Evolutionary conservation across 768 basidiomycete genomes (phyloP).

Genomic region (Pleurotus sapidus): DNA sequence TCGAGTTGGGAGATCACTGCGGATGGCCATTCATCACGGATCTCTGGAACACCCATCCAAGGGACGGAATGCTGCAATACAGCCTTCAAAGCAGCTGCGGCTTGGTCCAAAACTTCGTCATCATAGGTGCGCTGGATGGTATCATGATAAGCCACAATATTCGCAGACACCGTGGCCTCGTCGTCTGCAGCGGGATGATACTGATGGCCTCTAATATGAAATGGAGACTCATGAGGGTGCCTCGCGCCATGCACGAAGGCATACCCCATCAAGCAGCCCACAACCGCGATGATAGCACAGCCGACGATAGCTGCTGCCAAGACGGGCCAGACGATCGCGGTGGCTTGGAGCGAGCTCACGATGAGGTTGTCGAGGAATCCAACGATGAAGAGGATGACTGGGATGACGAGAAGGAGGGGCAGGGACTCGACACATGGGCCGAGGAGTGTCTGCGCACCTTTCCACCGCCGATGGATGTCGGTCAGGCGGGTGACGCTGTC

Average conservation of each 20-base stretch:
- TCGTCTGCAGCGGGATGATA: background rate
- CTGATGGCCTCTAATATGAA: background rate
- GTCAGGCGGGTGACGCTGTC: slow-evolving; percentile 11
- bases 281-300: slow-evolving; percentile 7
- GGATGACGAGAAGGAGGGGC: slow-evolving; percentile 15
- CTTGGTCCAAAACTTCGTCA: slow-evolving; percentile 13
- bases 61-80: background rate
- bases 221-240: background rate
- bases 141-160: slow-evolving; percentile 11
- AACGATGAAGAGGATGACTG: slow-evolving; percentile 15
- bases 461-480: slow-evolving; percentile 16
- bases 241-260: background rate
- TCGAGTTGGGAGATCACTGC: background rate
- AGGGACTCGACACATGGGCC: slow-evolving; percentile 13
- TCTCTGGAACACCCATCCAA: slow-evolving; percentile 3
- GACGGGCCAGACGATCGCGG: slow-evolving; percentile 1
- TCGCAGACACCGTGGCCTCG: slow-evolving; percentile 1
- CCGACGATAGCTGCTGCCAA: slow-evolving; percentile 10
- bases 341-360: slow-evolving; percentile 5
- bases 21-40: background rate
- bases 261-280: slow-evolving; percentile 5
- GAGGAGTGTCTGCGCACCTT: slow-evolving; percentile 9
- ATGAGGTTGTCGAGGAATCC: slow-evolving; percentile 16
- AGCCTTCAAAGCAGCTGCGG: slow-evolving; percentile 12
- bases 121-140: slow-evolving; percentile 15